Base-by-base conservation (phyloP, 2,329 filamentous ascomycete genomes). In the Aspergillus chevalieri region DNA sequence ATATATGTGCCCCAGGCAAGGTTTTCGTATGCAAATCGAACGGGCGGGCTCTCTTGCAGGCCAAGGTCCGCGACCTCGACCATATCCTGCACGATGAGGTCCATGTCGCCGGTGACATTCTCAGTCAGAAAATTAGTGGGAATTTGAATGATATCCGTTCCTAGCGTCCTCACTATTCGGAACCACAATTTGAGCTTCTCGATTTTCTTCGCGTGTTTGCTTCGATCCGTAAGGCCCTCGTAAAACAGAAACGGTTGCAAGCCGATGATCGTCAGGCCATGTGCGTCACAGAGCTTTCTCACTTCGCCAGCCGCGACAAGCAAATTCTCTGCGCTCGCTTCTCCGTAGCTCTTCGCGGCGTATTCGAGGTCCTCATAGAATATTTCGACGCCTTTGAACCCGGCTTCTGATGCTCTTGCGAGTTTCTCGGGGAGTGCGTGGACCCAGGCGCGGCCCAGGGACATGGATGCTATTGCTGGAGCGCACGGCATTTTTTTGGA, bases 161-260 rank as follows among this genome's bases (percentile, higher is more conserved):
- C 73, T 0, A 92, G 71, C 4, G 77, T 76, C n/a, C 78, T 73
- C 3, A 80, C 82, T 6, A 92, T 72, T 41, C 77, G 64, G 53
- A 91, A 82, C 87, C 87, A 91, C 15, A 85, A 71, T 12, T 77
- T 69, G 24, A 91, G 74, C 21, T 61, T 61, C 57, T 89, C 80
- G 19, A 79, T 71, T 3, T 81, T 74, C 17, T 73, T 66, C 1
- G 67, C 68, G 58, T 87, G 84, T 51, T 78, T 73, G 14, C 67
- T 57, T 6, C 84, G 74, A 65, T 89, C 81, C 3, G 81, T 51
- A 0, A 89, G 74, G 1, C 87, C 87, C 56, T 90, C 87, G 67
- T 86, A 89, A 66, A 88, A 81, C 70, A 81, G 79, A 63, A 92
- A 90, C 0, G 88, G 87, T 61, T 89, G 87, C 1, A 91, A 74